Conservation (phyloP, 1,139 yeast species). For the Geotrichum candidum region DNA sequence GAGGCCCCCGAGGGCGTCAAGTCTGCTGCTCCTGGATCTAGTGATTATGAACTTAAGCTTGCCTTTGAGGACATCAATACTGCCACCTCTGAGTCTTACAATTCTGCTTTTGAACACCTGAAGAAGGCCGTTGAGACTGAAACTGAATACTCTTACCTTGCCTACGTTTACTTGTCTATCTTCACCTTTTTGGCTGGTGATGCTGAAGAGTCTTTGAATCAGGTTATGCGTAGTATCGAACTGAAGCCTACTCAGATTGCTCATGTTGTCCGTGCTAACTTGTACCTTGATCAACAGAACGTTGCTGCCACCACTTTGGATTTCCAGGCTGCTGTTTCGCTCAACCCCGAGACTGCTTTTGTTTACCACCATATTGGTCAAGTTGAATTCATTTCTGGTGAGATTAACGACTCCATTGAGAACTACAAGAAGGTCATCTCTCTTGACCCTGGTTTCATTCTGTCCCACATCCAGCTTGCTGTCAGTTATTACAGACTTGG, state of each 20-base stretch:
- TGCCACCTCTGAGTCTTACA: slow-evolving; percentile 59
- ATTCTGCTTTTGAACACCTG: slow-evolving; percentile 63
- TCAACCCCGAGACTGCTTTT: slow-evolving; percentile 72
- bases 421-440: slow-evolving; percentile 74
- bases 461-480: slow-evolving; percentile 86
- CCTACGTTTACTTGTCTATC: slow-evolving; percentile 78
- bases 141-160: slow-evolving; percentile 46
- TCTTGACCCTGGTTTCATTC: slow-evolving; percentile 69
- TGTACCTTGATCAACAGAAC: slow-evolving; percentile 68
- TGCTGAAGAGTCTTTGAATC: slow-evolving; percentile 53
- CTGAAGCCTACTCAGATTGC: slow-evolving; percentile 76
- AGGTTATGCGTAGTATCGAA: slow-evolving; percentile 58
- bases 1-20: slow-evolving; percentile 34
- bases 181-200: slow-evolving; percentile 78
- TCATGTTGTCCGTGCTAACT: slow-evolving; percentile 75
- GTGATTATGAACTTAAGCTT: slow-evolving; percentile 58
- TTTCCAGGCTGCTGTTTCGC: slow-evolving; percentile 64
- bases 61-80: slow-evolving; percentile 56
- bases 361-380: slow-evolving; percentile 94
- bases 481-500: slow-evolving; percentile 87
- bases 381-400: slow-evolving; percentile 73
- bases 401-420: slow-evolving; percentile 63
- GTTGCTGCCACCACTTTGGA: slow-evolving; percentile 58
- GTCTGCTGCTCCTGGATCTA: slow-evolving; percentile 51
- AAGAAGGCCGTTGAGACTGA: slow-evolving; percentile 53